Base-by-base conservation (phyloP, 2,329 filamentous ascomycete species). In the Seiridium unicorne region DNA sequence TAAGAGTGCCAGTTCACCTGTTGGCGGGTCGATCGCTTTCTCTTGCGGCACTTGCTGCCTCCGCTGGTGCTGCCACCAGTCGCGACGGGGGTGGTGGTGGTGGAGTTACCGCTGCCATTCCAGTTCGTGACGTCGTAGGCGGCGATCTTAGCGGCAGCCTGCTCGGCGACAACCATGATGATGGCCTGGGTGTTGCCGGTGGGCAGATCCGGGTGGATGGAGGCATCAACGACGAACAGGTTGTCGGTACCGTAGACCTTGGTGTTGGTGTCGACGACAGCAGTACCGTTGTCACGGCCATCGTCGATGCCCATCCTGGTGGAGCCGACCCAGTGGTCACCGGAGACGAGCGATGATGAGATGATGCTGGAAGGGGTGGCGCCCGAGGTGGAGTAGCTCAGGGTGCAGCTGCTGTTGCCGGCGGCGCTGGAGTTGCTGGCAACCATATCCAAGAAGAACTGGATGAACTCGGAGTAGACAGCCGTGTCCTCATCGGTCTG, bases 151-250 rank as follows among this genome's bases (percentile, higher is more conserved):
- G 36, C 51, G 51, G 51, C 51, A 35, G 51, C 51, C 36, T 55
- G 51, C 40, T 55, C 51, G 40, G 51, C 51, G 36, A 55, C 51
- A 11, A 55, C 18, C 51, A 57, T 57, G 44, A 57, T 57, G 40
- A 57, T 57, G 31, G 55, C 55, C 44, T 57, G 55, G 32, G 44
- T 57, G 55, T 57, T 57, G 31, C 55, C 44, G 34, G 55, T 57
- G 32, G 55, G 55, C 31, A 57, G 55, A 18, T 57, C 55, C 26
- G 55, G 55, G 55, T 57, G 55, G 18, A 57, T 36, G 44, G 55
- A 57, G 32, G 44, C 44, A n/a, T 57, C 55, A 11, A 57, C 55
- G 42, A 57, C 44, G 34, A 57, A 47, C 5, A 57, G 34, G 44
- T 57, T 57, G 44, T 57, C 55, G 42, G 55, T 57, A 11, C 55